Base-by-base conservation (phyloP, 345 rosid genomes). In the Theobroma cacao region DNA sequence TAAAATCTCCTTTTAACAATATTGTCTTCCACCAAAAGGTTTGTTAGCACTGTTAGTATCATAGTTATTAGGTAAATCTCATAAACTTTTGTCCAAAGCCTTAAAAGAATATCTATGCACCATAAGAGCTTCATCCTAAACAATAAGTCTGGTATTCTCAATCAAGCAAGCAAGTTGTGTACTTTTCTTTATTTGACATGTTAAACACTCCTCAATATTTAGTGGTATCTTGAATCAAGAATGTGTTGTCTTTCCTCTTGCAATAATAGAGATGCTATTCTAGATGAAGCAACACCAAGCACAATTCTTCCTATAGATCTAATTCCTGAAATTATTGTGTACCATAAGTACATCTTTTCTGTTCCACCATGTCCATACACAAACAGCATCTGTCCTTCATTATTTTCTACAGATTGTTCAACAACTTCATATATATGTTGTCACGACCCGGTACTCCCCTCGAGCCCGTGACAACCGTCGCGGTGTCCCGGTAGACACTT, bases 51-150 rank as follows among this genome's bases (percentile, higher is more conserved):
- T 1, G 0, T 15, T 1, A 1, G 3, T 1, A 48, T 3, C 4
- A 0, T 3, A 0, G 0, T 48, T 1, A 2, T 20, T 13, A 0
- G 15, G n/a, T 3, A 48, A 1, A 15, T 48, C n/a, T 17, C 4
- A 3, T 2, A 48, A 17, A 15, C 1, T 14, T 4, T 47, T 48
- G 3, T 15, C 4, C 2, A 15, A 17, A 3, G 53, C 53, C 4
- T 48, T 4, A 4, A 48, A 3, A 17, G 6, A 48, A 17, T 48
- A 2, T 0, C 20, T 3, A 48, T 48, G n/a, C 4, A 48, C 6
- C 53, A 48, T 48, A 13, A 6, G 7, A 13, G 53, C 53, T 1
- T 48, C n/a, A 48, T 48, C n/a, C n/a, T n/a, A 48, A 3, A 48
- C 4, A 2, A 48, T 48, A 2, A 15, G 15, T 1, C 6, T 17